Percentiles rank a stretch among this genome's conserved stretches.
Conservation (phyloP, 345 rosid species). For the Linum lewisii region DNA sequence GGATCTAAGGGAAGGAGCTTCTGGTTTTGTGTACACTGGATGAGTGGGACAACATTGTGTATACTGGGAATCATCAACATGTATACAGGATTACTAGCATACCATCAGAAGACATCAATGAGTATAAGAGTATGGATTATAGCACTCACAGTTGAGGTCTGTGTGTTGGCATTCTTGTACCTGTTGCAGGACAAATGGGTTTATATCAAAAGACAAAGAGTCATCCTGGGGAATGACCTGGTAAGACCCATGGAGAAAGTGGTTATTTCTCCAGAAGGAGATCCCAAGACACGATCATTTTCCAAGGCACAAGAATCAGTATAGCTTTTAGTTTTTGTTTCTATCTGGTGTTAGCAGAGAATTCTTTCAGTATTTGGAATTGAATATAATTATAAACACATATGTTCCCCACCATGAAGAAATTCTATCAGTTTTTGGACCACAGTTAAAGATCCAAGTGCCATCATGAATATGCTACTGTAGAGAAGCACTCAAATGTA, state of each 20-base stretch:
- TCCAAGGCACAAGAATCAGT: not conserved
- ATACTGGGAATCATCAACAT: conserved; percentile 42
- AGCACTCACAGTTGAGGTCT: conserved; percentile 31
- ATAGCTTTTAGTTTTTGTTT: no score
- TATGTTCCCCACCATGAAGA: no score
- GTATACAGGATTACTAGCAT: conserved; percentile 47
- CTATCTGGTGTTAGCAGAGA: not conserved
- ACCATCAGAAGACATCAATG: conserved; percentile 40
- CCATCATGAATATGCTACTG: no score
- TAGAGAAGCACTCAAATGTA: no score
- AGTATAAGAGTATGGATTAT: conserved; percentile 39
- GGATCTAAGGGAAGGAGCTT: conserved; percentile 40
- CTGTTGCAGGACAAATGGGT: conserved; percentile 58
- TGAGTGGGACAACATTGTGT: conserved; percentile 33
- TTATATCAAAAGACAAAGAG: conserved; percentile 38
- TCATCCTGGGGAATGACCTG: conserved; percentile 16
- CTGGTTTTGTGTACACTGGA: conserved; percentile 53
- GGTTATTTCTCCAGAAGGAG: not conserved
- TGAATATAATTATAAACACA: not conserved
- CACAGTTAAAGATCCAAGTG: no score
- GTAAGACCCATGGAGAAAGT: not conserved
- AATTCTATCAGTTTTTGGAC: no score
- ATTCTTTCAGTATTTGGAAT: not conserved
- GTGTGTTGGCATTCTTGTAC: conserved; percentile 30
- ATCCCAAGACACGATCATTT: not conserved